A percentile compares a stretch with the other conserved stretches of the same genome.
phyloP scores from a whole-genome alignment of 2,329 filamentous ascomycete species.

The Cytospora leucostoma region DNA sequence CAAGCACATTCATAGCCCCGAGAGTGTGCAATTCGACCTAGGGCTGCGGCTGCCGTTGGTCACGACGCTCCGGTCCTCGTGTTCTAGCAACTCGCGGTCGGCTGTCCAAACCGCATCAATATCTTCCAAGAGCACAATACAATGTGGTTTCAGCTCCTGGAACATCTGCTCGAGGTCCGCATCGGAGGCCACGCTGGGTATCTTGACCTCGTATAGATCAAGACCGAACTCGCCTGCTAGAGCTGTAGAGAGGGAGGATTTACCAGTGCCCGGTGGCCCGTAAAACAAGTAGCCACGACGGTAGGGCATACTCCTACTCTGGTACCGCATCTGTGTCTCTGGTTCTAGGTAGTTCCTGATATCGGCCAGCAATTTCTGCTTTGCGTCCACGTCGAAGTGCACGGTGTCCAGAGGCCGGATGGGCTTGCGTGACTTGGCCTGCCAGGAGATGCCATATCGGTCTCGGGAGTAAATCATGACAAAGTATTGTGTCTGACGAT shows the following conservation, averaged over 20 bases:
- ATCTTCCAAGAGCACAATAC: constrained; percentile 57
- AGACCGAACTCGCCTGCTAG: constrained; percentile 53
- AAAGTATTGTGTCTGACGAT: constrained; percentile 50
- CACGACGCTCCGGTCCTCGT: constrained; percentile 19
- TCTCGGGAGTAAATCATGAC: constrained; percentile 51
- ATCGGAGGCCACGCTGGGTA: constrained; percentile 52
- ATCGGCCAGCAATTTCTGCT: constrained; percentile 50
- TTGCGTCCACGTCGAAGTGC: constrained; percentile 49
- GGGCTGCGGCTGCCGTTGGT: constrained; percentile 25
- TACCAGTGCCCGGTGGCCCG: constrained; percentile 63
- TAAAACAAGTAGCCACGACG: constrained; percentile 66
- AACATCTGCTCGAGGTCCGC: constrained; percentile 54
- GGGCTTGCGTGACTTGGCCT: constrained; percentile 50
- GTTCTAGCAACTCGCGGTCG: constrained; percentile 22
- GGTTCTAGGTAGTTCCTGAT: constrained; percentile 55
- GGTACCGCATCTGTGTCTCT: constrained; percentile 58
- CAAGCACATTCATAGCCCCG: constrained; percentile 68
- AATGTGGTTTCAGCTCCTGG: constrained; percentile 52
- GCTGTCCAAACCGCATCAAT: constrained; percentile 46
- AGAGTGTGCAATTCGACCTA: constrained; percentile 47
- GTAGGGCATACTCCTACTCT: constrained; percentile 66
- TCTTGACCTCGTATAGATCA: constrained; percentile 51
- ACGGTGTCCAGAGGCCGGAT: constrained; percentile 53
- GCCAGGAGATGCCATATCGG: constrained; percentile 50
- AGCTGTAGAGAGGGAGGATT: constrained; percentile 57